Evolutionary conservation across 148 eudicot genomes (phyloP), one percentile per base, ranked within the genome.

Genomic region (Amaranthus cruentus): DNA sequence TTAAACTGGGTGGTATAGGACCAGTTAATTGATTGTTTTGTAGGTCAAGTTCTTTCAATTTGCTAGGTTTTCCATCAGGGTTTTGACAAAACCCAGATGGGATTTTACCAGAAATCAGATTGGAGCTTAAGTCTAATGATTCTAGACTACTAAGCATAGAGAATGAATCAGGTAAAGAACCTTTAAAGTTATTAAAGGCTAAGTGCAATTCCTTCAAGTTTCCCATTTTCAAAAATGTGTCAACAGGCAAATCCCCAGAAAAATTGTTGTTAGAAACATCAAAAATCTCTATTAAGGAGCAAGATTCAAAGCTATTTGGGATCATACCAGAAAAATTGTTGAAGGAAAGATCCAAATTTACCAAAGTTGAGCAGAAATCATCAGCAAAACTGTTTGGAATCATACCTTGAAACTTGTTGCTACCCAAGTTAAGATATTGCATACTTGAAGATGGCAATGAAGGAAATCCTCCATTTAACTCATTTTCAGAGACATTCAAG

Each of bases 221-320:
- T 6, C 67, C 78, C 82, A 93, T 72, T 43, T 83, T 78, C 69
- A 88, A 55, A 68, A 95, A 79, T n/a, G 82, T 56, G 21, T 84
- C 83, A 58, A 88, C 65, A 42, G 98, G 97, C 66, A 95, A 87
- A 75, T 81, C 84, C 73, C 97, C 98, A 65, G 96, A 69, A 73
- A 95, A 90, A 80, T 86, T 88, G 68, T 95, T 95, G 78, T 47
- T 47, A 11, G 97, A 87, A 63, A 91, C 66, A 78, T 90, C 87
- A 57, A 95, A 78, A 47, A 58, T 64, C 58, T 77, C 81, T 65
- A 95, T 66, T 63, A 62, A 54, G 60, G 88, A 80, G 82, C 97
- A 95, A 4, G 86, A 73, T 52, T 76, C 84, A 70, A 95, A 85
- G 59, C 79, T 82, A 54, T 77, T 77, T 10, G 98, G 98, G 56